phyloP scores from a whole-genome alignment of 2,329 filamentous ascomycete species.

The Didymella segeticola region DNA sequence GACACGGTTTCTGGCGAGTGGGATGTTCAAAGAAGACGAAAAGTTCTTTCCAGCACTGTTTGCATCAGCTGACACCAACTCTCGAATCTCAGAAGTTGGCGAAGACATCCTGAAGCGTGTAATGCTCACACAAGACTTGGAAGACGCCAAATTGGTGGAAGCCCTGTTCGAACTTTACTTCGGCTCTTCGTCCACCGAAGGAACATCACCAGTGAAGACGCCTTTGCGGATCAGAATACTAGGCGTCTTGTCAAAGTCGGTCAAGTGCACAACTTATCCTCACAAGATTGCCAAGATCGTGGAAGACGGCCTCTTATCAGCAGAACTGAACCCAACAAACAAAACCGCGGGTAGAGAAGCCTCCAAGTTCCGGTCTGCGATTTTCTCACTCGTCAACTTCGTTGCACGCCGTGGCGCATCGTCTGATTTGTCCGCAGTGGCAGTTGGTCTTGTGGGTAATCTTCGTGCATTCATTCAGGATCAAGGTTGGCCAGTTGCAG shows the following conservation, averaged over 20 bases:
- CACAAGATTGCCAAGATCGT: constrained; percentile 73
- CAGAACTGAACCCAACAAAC: constrained; percentile 39
- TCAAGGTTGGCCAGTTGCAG: constrained; percentile 81
- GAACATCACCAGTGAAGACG: constrained; percentile 59
- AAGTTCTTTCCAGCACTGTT: constrained; percentile 84
- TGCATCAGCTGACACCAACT: constrained; percentile 82
- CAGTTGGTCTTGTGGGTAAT: constrained; percentile 70
- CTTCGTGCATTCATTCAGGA: constrained; percentile 76
- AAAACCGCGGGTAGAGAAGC: constrained; percentile 71
- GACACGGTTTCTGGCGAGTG: constrained; percentile 78
- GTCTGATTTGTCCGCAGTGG: constrained; percentile 68
- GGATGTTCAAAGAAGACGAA: constrained; percentile 82
- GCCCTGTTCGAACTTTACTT: constrained; percentile 77
- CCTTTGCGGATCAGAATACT: constrained; percentile 81
- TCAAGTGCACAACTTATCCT: constrained; percentile 72
- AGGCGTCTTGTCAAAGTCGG: constrained; percentile 76
- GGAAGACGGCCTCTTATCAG: constrained; percentile 65
- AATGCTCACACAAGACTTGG: constrained; percentile 70
- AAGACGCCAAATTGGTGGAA: constrained; percentile 68
- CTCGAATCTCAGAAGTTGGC: constrained; percentile 79
- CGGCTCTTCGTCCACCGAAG: constrained; percentile 53
- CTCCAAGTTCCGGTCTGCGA: constrained; percentile 78
- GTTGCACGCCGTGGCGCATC: constrained; percentile 75
- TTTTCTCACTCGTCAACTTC: constrained; percentile 89
- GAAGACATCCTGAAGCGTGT: constrained; percentile 88